These are phyloP conservation scores for Nothophytophthora sp. DNA, from an alignment of 352 stramenopile genomes.

Conservation along the genomic window DNA sequence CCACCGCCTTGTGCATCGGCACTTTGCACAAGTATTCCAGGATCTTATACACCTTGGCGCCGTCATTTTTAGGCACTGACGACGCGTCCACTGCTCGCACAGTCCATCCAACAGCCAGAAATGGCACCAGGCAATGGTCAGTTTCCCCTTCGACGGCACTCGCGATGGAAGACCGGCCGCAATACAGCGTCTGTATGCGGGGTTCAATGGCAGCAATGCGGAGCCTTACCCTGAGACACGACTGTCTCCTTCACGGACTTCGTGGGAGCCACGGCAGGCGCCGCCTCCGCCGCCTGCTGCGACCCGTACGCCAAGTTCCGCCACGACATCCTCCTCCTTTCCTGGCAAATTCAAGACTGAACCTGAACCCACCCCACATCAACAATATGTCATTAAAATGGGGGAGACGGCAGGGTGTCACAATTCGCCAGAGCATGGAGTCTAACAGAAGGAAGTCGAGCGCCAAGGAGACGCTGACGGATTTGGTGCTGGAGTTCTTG, in stretches of 20 bases:
- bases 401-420: too few relatives aligned
- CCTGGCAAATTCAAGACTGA: conserved; percentile 3
- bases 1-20: conserved; percentile 75
- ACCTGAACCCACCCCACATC: neutral
- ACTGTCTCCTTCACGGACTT: conserved; percentile 58
- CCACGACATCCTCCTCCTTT: conserved; percentile 48
- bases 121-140: too few relatives aligned
- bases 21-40: conserved; percentile 84
- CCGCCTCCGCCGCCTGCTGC: conserved; percentile 67
- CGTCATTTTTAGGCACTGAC: conserved; percentile 82
- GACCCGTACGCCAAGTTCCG: conserved; percentile 84
- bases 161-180: too few relatives aligned
- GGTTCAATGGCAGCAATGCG: conserved; percentile 1
- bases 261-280: conserved; percentile 58
- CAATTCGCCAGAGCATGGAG: too few relatives aligned
- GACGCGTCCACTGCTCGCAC: conserved; percentile 67
- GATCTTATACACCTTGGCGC: conserved; percentile 88
- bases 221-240: conserved; percentile 51
- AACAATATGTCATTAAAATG: neutral
- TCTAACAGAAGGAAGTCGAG: conserved; percentile 12
- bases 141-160: too few relatives aligned
- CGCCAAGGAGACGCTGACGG: conserved; percentile 38
- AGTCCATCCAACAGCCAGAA: neutral
- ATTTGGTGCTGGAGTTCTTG: conserved; percentile 76
- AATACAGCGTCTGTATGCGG: too few relatives aligned